Evolutionary conservation across 2,329 filamentous ascomycete species (phyloP).

Genomic region (Ambrosiella cleistominuta): DNA sequence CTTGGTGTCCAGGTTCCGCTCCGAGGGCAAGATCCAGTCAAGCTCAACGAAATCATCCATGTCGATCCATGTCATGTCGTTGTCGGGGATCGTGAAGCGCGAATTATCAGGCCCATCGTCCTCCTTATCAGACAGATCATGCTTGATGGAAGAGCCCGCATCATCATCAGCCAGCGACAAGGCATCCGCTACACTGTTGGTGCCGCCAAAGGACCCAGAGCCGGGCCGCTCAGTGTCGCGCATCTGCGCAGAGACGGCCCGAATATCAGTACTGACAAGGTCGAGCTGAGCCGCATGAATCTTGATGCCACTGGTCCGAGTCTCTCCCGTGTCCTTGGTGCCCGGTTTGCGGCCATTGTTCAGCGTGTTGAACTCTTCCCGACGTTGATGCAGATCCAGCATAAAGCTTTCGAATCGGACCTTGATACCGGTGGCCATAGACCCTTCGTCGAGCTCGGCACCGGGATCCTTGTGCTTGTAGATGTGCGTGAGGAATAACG

Average conservation of each 20-base stretch:
- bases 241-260: slow-evolving; percentile 83
- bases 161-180: slow-evolving; percentile 4
- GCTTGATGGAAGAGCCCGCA: slow-evolving; percentile 4
- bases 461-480: slow-evolving; percentile 97
- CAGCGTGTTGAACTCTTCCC: slow-evolving; percentile 76
- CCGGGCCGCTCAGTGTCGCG: slow-evolving; percentile 44
- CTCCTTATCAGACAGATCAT: slow-evolving; percentile 21
- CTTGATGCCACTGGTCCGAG: slow-evolving; percentile 78
- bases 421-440: slow-evolving; percentile 91
- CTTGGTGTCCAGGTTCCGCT: slow-evolving; percentile 80
- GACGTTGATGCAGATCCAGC: slow-evolving; percentile 83
- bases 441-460: slow-evolving; percentile 56
- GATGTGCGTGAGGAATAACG: slow-evolving; percentile 86
- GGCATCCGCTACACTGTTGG: slow-evolving; percentile 2
- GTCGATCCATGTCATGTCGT: slow-evolving; percentile 92
- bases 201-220: not conserved
- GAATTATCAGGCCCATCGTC: slow-evolving; percentile 56
- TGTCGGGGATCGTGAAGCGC: slow-evolving; percentile 85
- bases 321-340: slow-evolving; percentile 26
- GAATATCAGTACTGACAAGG: slow-evolving; percentile 75
- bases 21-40: slow-evolving; percentile 84
- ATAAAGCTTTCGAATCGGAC: slow-evolving; percentile 93
- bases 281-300: slow-evolving; percentile 91
- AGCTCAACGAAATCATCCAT: slow-evolving; percentile 99
- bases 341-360: slow-evolving; percentile 56